These are phyloP conservation scores for Fragilariopsis cylindrus DNA, from an alignment of 108 stramenopile species.

Conservation along the genomic window DNA sequence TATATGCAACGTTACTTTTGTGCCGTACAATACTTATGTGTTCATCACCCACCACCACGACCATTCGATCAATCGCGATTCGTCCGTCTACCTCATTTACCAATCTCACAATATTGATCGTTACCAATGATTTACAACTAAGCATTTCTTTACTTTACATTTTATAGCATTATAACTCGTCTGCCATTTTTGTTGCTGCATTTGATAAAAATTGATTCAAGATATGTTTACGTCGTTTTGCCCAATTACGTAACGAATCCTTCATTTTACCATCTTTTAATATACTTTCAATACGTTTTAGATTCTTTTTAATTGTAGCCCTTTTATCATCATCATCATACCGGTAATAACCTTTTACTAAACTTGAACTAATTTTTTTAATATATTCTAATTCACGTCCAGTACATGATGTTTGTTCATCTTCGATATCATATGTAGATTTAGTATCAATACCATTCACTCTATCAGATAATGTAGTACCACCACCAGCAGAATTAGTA, in stretches of 20 bases:
- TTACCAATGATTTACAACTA: no score
- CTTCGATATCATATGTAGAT: slow-evolving; percentile 14
- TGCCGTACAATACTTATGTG: no score
- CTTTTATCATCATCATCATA: slow-evolving; percentile 23
- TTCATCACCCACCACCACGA: no score
- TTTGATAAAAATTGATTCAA: slow-evolving; percentile 18
- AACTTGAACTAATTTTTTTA: slow-evolving; percentile 61
- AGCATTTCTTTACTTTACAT: neutral
- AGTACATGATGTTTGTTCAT: neutral
- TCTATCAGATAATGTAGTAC: no score
- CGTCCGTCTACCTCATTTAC: no score
- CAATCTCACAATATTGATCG: no score
- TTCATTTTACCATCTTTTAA: slow-evolving; percentile 31
- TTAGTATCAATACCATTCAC: no score
- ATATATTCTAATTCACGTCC: slow-evolving; percentile 31
- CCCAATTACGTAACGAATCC: slow-evolving; percentile 39
- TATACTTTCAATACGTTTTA: slow-evolving; percentile 53
- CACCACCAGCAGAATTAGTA: neutral
- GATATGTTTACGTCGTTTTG: slow-evolving; percentile 25
- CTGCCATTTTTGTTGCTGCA: neutral
- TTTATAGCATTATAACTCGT: slow-evolving; percentile 11
- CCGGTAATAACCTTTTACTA: slow-evolving; percentile 61
- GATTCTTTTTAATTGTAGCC: slow-evolving; percentile 26
- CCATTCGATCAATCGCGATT: no score
- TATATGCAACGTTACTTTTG: no score